Percentiles rank a stretch among this genome's conserved stretches.
phyloP scores from a whole-genome alignment of 352 stramenopile genomes.

The Vaucheria bursata region DNA sequence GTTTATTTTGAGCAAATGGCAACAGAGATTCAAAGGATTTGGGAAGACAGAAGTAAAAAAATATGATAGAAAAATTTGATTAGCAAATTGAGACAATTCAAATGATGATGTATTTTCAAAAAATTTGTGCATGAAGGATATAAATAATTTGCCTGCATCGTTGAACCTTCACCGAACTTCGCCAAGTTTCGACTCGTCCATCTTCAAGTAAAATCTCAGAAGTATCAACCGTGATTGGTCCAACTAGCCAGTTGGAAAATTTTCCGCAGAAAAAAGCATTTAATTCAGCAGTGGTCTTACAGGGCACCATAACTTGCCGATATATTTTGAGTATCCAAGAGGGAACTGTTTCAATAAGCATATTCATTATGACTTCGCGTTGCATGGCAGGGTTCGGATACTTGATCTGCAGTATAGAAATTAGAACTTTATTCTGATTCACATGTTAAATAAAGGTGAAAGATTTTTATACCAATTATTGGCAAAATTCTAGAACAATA shows the following conservation, averaged over 20 bases:
- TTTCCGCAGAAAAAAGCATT: conserved; percentile 40
- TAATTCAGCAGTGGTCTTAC: conserved; percentile 30
- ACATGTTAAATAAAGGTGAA: too few species aligned
- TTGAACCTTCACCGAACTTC: conserved; percentile 38
- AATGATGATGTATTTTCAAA: too few species aligned
- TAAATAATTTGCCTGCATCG: too few species aligned
- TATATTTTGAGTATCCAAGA: neutral
- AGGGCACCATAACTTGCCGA: neutral
- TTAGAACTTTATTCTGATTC: too few species aligned
- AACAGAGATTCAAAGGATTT: too few species aligned
- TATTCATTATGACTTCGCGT: neutral
- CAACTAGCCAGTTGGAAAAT: conserved; percentile 35
- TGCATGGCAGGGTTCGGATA: neutral
- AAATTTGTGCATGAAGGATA: too few species aligned
- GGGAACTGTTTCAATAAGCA: neutral
- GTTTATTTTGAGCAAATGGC: too few species aligned
- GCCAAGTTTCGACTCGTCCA: conserved; percentile 16
- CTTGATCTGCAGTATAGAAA: neutral
- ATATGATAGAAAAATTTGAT: too few species aligned
- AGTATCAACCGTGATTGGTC: neutral
- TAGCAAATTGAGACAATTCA: too few species aligned
- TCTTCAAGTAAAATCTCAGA: neutral
- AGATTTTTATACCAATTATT: too few species aligned
- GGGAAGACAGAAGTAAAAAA: too few species aligned
- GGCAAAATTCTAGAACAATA: too few species aligned